Evolutionary conservation across 2,329 filamentous ascomycete species (phyloP).

Genomic region (Phialophora verrucosa): DNA sequence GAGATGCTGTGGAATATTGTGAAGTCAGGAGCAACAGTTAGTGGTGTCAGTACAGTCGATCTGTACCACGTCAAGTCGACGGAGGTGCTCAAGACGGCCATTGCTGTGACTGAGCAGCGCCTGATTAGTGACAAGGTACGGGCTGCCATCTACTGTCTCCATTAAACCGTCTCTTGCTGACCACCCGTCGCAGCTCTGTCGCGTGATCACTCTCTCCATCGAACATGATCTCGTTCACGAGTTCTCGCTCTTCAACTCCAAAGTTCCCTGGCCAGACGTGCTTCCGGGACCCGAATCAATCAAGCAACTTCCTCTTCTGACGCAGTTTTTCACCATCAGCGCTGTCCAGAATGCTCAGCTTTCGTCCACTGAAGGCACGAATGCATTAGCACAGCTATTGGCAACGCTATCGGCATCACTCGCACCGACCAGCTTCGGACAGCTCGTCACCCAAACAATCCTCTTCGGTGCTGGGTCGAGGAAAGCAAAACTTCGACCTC

Average conservation of each 20-base stretch:
- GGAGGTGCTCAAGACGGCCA: neutral
- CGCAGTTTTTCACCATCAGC: neutral
- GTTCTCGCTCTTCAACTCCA: constrained; percentile 2
- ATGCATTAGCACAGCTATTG: neutral
- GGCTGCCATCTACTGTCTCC: neutral
- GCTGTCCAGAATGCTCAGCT: neutral
- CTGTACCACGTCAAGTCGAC: neutral
- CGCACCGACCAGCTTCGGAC: neutral
- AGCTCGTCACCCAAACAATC: neutral
- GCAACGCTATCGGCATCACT: neutral
- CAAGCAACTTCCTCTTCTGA: neutral
- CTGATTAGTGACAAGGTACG: neutral
- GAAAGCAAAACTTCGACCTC: constrained; percentile 5
- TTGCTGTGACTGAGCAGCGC: neutral
- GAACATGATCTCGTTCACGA: constrained; percentile 1
- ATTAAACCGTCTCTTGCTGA: neutral
- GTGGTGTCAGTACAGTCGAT: neutral
- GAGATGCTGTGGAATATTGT: constrained; percentile 11
- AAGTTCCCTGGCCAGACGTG: neutral
- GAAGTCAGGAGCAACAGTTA: neutral
- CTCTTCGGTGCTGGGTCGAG: constrained; percentile 1
- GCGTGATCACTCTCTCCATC: neutral
- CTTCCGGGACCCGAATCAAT: neutral
- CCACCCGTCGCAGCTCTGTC: neutral
- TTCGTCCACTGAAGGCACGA: neutral